Base-by-base conservation (phyloP, 352 stramenopile species). In the Phytopythium sindhum region DNA sequence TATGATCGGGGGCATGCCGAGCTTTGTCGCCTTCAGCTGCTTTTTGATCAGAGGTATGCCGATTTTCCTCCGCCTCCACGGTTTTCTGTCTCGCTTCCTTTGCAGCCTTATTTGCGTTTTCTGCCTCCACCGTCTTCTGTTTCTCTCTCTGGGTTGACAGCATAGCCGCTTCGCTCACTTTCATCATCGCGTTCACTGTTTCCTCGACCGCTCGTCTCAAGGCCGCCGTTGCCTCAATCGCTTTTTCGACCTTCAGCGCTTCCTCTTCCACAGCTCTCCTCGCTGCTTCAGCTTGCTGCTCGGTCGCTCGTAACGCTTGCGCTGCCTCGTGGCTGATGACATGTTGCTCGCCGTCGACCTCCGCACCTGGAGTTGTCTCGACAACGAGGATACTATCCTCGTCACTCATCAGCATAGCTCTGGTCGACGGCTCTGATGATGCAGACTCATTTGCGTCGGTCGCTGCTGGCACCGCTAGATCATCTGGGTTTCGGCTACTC, bases 101-200 rank as follows among this genome's bases (percentile, higher is more conserved):
- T 9, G 12, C 45, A 26, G n/a, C 42, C 42, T 50, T 50, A 19
- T 26, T 50, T 12, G 42, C 21, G 17, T 29, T 31, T 24, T 28
- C 47, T 35, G 24, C 24, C 2, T 33, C 12, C 14, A 1, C 12
- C 23, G 12, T 5, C 47, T 19, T 31, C 12, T 33, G 23, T 19
- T n/a, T 33, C 12, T 53, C 47, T 12, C 47, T 53, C 23, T n/a
- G 47, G 24, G 35, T 35, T 4, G 19, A 23, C 12, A 23, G 23
- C 24, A 53, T 24, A 21, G 47, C 47, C 12, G 47, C 47, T n/a
- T 35, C 47, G 14, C 47, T 53, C 0, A 53, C 47, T 8, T 53
- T 53, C 47, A 53, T 53, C 47, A 53, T 53, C 12, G 47, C 47
- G 9, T 53, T 53, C 24, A 53, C 47, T 8, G 47, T 53, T 19